Conservation (phyloP, 305 asterid genomes). For the Fraxinus paxiana region DNA sequence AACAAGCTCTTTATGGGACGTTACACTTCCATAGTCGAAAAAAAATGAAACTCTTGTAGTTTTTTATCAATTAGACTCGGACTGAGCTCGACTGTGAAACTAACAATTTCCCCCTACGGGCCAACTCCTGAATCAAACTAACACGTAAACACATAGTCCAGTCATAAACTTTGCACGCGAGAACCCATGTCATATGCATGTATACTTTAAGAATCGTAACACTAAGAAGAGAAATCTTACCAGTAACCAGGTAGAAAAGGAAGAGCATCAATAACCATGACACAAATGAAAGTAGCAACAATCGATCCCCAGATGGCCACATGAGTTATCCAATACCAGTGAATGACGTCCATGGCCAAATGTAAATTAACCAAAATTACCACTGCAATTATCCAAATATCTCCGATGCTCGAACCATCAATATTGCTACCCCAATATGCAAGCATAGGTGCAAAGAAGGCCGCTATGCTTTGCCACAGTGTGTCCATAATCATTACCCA, state of each 20-base stretch:
- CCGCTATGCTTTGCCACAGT: conserved; percentile 82
- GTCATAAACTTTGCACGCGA: background rate
- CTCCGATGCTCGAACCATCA: conserved; percentile 78
- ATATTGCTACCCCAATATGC: conserved; percentile 70
- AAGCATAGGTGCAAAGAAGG: conserved; percentile 60
- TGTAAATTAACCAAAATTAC: conserved; percentile 80
- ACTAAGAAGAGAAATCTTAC: conserved; percentile 40
- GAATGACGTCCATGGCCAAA: conserved; percentile 78
- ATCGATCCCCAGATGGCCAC: conserved; percentile 87
- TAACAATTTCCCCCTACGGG: background rate
- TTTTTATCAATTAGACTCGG: background rate
- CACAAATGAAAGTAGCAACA: conserved; percentile 70
- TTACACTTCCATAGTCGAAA: background rate
- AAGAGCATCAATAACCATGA: conserved; percentile 62
- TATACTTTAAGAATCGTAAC: background rate
- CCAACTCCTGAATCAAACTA: background rate
- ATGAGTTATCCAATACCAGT: conserved; percentile 89
- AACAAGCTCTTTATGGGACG: background rate
- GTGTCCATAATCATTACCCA: conserved; percentile 82
- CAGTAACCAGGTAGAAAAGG: conserved; percentile 80
- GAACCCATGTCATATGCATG: background rate
- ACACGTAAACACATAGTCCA: background rate
- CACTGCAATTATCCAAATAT: conserved; percentile 82
- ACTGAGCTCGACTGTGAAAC: background rate
- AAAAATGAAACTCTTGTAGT: background rate